Base-by-base conservation (phyloP, 768 basidiomycete species). In the Pulveroboletus sp. region DNA sequence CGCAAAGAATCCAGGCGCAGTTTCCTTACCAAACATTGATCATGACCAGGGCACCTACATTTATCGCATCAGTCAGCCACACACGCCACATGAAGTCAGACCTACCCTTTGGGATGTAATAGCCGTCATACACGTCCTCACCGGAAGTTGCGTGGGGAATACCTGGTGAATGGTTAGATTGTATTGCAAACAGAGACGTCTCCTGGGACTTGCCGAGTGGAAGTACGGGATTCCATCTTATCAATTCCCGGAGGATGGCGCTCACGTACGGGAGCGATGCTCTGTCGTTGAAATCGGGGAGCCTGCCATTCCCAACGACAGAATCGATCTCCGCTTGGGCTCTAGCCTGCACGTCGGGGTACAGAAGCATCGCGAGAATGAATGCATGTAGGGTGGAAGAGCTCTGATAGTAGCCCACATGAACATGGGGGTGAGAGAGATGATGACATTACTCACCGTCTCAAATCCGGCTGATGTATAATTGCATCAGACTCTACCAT, bases 41-140 rank as follows among this genome's bases (percentile, higher is more conserved):
- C 23, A 71, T 31, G 14, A 73, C 55, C 2, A 70, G 31, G 6
- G 73, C 44, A 20, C 63, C 63, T 65, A 9, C 3, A 23, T 5
- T 42, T 16, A 12, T 34, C 24, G 17, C 38, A 27, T 43, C 23
- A 42, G 35, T 56, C 17, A 57, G 49, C n/a, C 19, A 50, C 22
- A n/a, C 6, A 17, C 29, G 22, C 11, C 34, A 45, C 10, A 22
- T 22, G 13, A 23, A 17, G 1, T 10, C 22, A 30, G 22, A 52
- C 45, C 50, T 20, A 48, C 71, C 74, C 51, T 75, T 72, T 0
- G 76, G 77, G 35, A 80, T 75, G 34, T 63, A 63, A 49, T 73
- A 71, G 1, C 63, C 68, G 12, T 65, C 51, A 19, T 62, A 66
- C 17, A 58, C 52, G 20, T 65, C 63, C 8, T 67, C 63, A 1